Percentiles rank a stretch among this genome's conserved stretches.
Evolutionary conservation across 306 rosid genomes (phyloP).

Genomic region (Glycine latifolia): DNA sequence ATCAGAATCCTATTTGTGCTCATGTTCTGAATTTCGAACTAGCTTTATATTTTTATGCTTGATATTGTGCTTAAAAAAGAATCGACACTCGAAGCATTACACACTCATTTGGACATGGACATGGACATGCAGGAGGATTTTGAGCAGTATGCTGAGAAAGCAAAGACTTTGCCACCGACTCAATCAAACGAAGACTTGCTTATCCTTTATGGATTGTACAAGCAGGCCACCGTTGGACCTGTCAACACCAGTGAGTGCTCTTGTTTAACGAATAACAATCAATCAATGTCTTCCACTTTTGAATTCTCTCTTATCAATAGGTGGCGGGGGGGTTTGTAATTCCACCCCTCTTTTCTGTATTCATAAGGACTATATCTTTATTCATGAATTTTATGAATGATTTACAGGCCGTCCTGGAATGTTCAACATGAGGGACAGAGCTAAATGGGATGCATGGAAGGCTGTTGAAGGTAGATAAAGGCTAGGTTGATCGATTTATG

Average conservation of each 20-base stretch:
- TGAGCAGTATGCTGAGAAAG: constrained; percentile 85
- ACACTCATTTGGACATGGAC: constrained; percentile 17
- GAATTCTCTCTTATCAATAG: constrained; percentile 1
- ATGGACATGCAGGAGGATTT: constrained; percentile 84
- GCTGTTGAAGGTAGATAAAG: constrained; percentile 79
- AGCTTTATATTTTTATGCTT: background rate
- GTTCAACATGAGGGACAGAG: constrained; percentile 83
- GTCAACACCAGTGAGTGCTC: constrained; percentile 71
- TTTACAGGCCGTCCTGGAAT: constrained; percentile 92
- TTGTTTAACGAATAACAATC: constrained; percentile 27
- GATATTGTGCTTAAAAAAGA: background rate
- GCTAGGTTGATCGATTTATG: constrained; percentile 1
- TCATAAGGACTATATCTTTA: background rate
- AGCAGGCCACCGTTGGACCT: constrained; percentile 92
- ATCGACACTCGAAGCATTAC: constrained; percentile 23
- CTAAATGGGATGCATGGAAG: constrained; percentile 99
- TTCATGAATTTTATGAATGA: constrained; percentile 37
- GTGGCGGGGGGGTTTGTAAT: background rate
- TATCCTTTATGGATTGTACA: constrained; percentile 87
- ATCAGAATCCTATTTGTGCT: background rate
- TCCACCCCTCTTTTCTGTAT: background rate
- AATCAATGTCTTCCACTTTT: background rate
- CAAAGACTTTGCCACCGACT: constrained; percentile 70
- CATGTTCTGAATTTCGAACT: constrained; percentile 11
- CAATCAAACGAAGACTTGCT: constrained; percentile 79